Evolutionary conservation across 164 flowering plant genomes (phyloP).

Genomic region (Liriodendron chinense): DNA sequence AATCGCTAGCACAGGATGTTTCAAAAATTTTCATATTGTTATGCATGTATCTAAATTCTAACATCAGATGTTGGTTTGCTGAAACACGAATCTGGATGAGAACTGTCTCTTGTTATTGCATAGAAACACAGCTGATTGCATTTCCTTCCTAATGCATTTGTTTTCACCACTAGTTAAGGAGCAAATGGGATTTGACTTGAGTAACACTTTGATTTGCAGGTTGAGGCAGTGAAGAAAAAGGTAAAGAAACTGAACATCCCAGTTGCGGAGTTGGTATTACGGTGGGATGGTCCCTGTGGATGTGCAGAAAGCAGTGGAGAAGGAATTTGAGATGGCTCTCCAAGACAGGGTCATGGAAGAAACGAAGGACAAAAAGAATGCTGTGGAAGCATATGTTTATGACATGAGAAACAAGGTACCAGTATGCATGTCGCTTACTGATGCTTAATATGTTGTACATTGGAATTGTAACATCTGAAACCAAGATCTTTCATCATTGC

Average conservation of each 20-base stretch:
- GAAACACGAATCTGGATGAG: too few relatives aligned
- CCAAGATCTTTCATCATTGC: neutral
- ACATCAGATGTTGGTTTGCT: too few relatives aligned
- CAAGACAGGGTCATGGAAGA: slow-evolving; percentile 97
- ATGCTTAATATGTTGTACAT: neutral
- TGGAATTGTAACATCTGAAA: neutral
- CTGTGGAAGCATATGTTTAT: slow-evolving; percentile 93
- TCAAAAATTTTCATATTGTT: too few relatives aligned
- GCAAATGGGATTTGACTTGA: neutral
- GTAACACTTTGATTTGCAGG: slow-evolving; percentile 33
- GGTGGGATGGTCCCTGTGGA: slow-evolving; percentile 62
- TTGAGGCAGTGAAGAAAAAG: slow-evolving; percentile 69
- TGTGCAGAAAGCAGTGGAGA: slow-evolving; percentile 80
- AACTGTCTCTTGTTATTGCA: too few relatives aligned
- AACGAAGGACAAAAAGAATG: slow-evolving; percentile 92
- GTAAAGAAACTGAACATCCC: slow-evolving; percentile 72
- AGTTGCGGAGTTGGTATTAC: slow-evolving; percentile 52
- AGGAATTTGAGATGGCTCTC: slow-evolving; percentile 94
- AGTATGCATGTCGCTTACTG: neutral
- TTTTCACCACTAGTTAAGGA: neutral
- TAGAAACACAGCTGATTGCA: too few relatives aligned
- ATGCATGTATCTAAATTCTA: too few relatives aligned
- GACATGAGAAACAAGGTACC: slow-evolving; percentile 90
- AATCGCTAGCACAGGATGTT: too few relatives aligned
- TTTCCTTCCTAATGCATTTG: too few relatives aligned